Conservation (phyloP, 306 rosid species). For the Sesbania bispinosa region DNA sequence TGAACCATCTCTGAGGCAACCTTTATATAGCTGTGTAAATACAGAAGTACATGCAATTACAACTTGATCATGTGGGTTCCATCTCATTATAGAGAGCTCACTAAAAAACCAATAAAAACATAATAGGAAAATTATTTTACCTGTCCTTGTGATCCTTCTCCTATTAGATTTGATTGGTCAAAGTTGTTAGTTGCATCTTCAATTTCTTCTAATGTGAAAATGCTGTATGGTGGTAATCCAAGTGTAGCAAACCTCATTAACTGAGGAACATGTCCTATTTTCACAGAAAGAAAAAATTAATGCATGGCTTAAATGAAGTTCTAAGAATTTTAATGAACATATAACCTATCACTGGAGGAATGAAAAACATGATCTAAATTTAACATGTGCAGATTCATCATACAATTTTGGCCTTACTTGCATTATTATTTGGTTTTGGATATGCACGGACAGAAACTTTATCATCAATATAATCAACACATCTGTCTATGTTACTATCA, state of each 20-base stretch:
- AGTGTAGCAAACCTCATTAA: conserved; percentile 42
- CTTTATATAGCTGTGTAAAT: conserved; percentile 61
- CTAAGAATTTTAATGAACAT: not conserved
- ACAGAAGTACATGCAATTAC: conserved; percentile 2
- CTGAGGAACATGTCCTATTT: conserved; percentile 55
- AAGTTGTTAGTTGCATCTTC: conserved; percentile 79
- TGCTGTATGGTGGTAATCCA: conserved; percentile 59
- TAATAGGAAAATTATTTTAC: conserved; percentile 30
- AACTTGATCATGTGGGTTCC: conserved; percentile 1
- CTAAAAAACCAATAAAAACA: not conserved
- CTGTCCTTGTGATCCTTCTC: conserved; percentile 63
- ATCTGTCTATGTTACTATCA: conserved; percentile 25
- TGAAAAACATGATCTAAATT: not conserved
- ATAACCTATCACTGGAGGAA: conserved; percentile 30
- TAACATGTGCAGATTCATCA: not conserved
- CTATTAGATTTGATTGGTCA: conserved; percentile 49
- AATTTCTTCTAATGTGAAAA: conserved; percentile 73
- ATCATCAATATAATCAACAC: conserved; percentile 35
- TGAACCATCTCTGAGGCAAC: conserved; percentile 64
- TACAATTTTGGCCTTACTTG: conserved; percentile 45
- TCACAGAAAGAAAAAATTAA: not conserved
- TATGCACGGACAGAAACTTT: conserved; percentile 30
- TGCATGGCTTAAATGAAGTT: not conserved
- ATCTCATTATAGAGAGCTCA: not conserved
- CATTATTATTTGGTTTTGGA: conserved; percentile 36